These are phyloP conservation scores for Boletus tomentosulus DNA, from an alignment of 768 basidiomycete species.

Conservation along the genomic window DNA sequence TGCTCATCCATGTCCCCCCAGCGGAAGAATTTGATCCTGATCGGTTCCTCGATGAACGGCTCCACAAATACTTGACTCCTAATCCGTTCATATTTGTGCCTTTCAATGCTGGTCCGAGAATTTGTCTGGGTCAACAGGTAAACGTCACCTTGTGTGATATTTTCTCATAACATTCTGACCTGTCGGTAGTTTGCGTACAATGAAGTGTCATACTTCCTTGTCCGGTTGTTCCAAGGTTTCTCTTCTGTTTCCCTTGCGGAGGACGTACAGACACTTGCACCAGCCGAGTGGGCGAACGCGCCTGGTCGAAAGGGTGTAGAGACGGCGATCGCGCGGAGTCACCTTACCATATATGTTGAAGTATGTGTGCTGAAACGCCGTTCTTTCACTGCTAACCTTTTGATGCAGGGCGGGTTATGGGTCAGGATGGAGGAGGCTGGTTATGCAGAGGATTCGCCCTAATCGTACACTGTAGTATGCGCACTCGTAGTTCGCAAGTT, in stretches of 20 bases:
- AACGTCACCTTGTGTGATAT: too few relatives aligned
- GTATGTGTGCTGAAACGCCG: conserved; percentile 27
- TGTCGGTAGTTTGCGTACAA: too few relatives aligned
- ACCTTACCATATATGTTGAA: conserved; percentile 52
- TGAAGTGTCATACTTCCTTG: too few relatives aligned
- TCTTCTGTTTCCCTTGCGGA: too few relatives aligned
- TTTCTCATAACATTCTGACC: too few relatives aligned
- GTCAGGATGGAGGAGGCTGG: conserved; percentile 23
- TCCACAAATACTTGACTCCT: conserved; percentile 50
- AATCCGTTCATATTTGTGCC: conserved; percentile 51
- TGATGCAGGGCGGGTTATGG: conserved; percentile 23
- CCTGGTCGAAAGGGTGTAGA: conserved; percentile 41
- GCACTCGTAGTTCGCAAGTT: too few relatives aligned
- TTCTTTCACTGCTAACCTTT: not conserved
- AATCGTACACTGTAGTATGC: too few relatives aligned
- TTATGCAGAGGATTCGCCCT: not conserved
- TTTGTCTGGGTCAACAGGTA: conserved; percentile 38
- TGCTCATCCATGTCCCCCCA: conserved; percentile 18
- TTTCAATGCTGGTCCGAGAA: conserved; percentile 39
- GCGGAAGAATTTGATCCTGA: conserved; percentile 62
- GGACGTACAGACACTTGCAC: too few relatives aligned
- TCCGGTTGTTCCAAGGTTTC: too few relatives aligned
- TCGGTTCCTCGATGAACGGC: conserved; percentile 59
- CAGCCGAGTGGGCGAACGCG: conserved; percentile 36
- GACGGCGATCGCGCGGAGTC: conserved; percentile 40